Base-by-base conservation (phyloP, 257 asterid genomes). In the Euphrasia confusa region DNA sequence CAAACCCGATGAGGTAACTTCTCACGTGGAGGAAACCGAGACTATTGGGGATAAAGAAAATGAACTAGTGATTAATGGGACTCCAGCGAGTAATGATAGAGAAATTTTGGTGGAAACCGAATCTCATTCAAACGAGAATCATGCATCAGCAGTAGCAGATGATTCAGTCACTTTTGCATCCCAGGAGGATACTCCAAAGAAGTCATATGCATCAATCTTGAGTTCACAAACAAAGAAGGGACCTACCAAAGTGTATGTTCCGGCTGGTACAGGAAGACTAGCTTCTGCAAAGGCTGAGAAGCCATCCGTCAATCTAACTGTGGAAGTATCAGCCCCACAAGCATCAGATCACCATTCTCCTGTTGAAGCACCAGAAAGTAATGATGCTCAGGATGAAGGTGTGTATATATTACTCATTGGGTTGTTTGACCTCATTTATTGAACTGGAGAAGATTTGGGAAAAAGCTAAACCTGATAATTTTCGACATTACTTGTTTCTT, bases 171-270 rank as follows among this genome's bases (percentile, higher is more conserved):
- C 75, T 54, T 69, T 89, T 62, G 73, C 79, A 49, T 32, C 75
- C 56, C 83, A 74, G 65, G 88, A 88, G 58, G 89, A 86, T 64
- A 55, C 78, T 73, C 88, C 82, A 47, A 92, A 91, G 79, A 91
- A 81, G 75, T 92, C 97, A 13, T 92, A 92, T 74, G 98, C 98
- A 1, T 92, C 90, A 13, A 92, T 92, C 63, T 80, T 92, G 50
- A 79, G 95, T 73, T 85, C 88, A 27, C 83, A 66, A 54, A 77
- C 76, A 24, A 89, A 79, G 83, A 79, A 75, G 78, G 84, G 80
- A 30, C 73, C 87, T 1, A 72, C 67, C 71, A 78, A 71, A 79
- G 60, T 80, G 49, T 88, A 81, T 69, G 84, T 82, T 39, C 93
- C 89, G 50, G 52, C 90, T 44, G 77, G 64, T 61, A 32, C 70